Conservation (phyloP, 495 filamentous ascomycete genomes). For the Xylaria nigripes region DNA sequence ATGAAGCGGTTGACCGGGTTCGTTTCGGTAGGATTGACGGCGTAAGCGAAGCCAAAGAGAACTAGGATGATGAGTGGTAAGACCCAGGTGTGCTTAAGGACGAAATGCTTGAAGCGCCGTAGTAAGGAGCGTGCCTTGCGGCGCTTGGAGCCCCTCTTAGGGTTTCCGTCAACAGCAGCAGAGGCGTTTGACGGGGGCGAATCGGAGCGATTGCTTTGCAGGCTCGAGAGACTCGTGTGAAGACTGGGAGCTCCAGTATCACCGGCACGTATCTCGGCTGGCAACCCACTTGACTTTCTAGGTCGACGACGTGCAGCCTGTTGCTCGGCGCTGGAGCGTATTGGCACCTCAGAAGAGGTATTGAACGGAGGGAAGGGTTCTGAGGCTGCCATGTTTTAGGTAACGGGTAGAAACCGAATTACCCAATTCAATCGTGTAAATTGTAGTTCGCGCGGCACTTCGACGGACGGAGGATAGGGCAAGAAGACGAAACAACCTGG, state of each 20-base stretch:
- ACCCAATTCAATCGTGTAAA: not conserved
- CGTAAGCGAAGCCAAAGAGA: slow-evolving; percentile 59
- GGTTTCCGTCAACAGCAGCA: slow-evolving; percentile 14
- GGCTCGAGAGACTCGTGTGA: slow-evolving; percentile 34
- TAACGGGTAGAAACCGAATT: not conserved
- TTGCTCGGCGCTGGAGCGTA: slow-evolving; percentile 26
- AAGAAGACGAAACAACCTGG: not conserved
- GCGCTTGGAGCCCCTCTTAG: slow-evolving; percentile 42
- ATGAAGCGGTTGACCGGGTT: slow-evolving; percentile 83
- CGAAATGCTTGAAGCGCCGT: slow-evolving; percentile 56
- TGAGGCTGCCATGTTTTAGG: slow-evolving; percentile 24
- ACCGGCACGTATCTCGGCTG: slow-evolving; percentile 35
- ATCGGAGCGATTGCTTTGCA: slow-evolving; percentile 14
- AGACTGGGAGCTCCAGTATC: slow-evolving; percentile 42
- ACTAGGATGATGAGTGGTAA: slow-evolving; percentile 64
- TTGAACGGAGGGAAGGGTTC: slow-evolving; percentile 43
- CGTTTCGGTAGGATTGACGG: slow-evolving; percentile 65
- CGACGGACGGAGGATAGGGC: not conserved
- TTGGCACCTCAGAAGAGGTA: slow-evolving; percentile 32
- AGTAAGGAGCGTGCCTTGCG: slow-evolving; percentile 54
- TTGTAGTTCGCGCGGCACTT: not conserved
- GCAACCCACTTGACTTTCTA: slow-evolving; percentile 42
- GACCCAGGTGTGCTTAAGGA: slow-evolving; percentile 71
- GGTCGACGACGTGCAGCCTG: slow-evolving; percentile 35
- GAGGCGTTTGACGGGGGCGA: not conserved